phyloP scores from a whole-genome alignment of 257 asterid species.

The Fraxinus anomala region DNA sequence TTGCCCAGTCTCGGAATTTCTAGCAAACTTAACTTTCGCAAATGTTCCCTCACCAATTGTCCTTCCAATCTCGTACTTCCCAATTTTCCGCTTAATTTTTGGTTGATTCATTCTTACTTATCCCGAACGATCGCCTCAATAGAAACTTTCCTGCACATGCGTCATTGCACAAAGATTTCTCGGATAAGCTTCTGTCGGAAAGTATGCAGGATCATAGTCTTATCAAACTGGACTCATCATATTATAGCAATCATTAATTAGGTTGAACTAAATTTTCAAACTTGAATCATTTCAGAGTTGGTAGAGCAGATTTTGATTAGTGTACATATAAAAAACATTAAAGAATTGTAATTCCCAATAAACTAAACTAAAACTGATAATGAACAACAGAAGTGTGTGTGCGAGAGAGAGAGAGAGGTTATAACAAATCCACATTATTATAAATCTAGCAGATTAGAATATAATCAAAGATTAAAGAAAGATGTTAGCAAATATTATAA shows the following conservation, averaged over 20 bases:
- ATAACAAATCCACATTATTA: conserved; percentile 7
- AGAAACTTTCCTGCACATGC: conserved; percentile 36
- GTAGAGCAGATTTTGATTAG: background rate
- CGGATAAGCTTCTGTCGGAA: conserved; percentile 2
- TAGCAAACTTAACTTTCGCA: conserved; percentile 88
- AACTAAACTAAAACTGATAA: background rate
- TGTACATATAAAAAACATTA: too few species aligned
- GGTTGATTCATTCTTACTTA: conserved; percentile 58
- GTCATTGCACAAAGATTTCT: conserved; percentile 15
- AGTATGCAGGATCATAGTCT: background rate
- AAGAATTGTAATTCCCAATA: background rate
- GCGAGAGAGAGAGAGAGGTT: background rate
- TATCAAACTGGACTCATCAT: background rate
- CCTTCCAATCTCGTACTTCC: conserved; percentile 90
- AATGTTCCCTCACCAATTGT: conserved; percentile 98
- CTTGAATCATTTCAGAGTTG: background rate
- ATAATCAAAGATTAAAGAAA: conserved; percentile 19
- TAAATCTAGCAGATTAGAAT: conserved; percentile 15
- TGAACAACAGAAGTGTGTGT: background rate
- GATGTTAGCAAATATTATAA: conserved; percentile 9
- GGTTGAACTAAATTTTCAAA: background rate
- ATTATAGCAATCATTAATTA: background rate
- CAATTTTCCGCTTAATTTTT: conserved; percentile 74
- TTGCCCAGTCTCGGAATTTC: conserved; percentile 78
- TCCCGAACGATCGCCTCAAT: background rate